phyloP scores from a whole-genome alignment of 768 basidiomycete species.

The Arthromyces matolae region DNA sequence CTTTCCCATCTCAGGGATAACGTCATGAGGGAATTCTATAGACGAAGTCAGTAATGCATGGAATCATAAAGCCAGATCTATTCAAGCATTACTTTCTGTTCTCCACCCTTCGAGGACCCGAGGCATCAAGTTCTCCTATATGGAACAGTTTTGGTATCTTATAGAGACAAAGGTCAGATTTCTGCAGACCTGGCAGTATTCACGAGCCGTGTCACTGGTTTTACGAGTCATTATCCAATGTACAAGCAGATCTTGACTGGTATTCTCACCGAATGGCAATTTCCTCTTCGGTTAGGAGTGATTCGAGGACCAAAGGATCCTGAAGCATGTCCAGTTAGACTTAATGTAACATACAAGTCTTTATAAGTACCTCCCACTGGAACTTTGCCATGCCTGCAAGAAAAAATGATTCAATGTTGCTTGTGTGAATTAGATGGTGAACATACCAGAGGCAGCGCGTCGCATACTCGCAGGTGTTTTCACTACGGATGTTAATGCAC shows the following conservation, averaged over 20 bases:
- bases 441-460: conserved; percentile 27
- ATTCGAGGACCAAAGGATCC: conserved; percentile 83
- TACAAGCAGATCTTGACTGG: not conserved
- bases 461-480: conserved; percentile 3
- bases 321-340: conserved; percentile 24
- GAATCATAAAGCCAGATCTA: not conserved
- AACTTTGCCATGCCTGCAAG: conserved; percentile 36
- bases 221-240: conserved; percentile 4
- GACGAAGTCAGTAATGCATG: not conserved
- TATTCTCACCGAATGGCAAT: conserved; percentile 73
- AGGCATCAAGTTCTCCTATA: conserved; percentile 78
- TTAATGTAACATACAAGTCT: not conserved
- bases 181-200: conserved; percentile 69
- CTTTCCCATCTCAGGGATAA: conserved; percentile 89
- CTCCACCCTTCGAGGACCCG: conserved; percentile 87
- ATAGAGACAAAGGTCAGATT: not conserved
- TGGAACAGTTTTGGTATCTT: not conserved
- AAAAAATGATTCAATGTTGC: not conserved
- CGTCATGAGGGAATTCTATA: conserved; percentile 70
- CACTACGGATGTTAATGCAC: not conserved
- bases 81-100: conserved; percentile 64
- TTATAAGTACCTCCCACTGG: conserved; percentile 38
- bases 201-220: conserved; percentile 69
- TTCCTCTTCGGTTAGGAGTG: conserved; percentile 86
- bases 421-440: too few species aligned